Evolutionary conservation across 2,329 filamentous ascomycete genomes (phyloP).

Genomic region (Reticulascus tulasneorum): DNA sequence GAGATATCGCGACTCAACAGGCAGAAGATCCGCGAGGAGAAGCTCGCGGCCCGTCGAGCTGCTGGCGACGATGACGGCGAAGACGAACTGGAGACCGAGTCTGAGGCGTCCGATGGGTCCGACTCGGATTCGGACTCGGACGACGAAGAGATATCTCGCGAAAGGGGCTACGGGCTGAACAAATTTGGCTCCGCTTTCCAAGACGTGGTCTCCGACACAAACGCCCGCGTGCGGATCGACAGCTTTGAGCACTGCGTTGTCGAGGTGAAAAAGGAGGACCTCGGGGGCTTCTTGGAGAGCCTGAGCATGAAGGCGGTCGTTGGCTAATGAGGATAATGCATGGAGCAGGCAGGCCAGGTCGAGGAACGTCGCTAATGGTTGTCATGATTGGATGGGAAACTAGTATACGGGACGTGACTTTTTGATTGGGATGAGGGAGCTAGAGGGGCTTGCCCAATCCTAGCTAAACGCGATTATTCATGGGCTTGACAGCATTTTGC

Average conservation of each 20-base stretch:
- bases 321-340: constrained; percentile 33
- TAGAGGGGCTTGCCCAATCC: no score
- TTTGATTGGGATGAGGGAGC: no score
- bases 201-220: constrained; percentile 89
- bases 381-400: no score
- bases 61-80: constrained; percentile 43
- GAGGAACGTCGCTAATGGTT: no score
- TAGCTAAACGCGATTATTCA: no score
- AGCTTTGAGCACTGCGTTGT: constrained; percentile 97
- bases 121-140: constrained; percentile 40
- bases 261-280: constrained; percentile 94
- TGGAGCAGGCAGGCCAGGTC: neutral
- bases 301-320: constrained; percentile 88
- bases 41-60: constrained; percentile 51
- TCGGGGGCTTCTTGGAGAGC: constrained; percentile 84
- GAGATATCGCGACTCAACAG: constrained; percentile 56
- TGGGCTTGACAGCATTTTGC: no score
- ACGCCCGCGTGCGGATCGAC: constrained; percentile 83
- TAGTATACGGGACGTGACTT: no score
- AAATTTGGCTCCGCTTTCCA: constrained; percentile 94
- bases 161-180: constrained; percentile 73
- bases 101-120: constrained; percentile 29
- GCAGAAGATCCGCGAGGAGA: constrained; percentile 57
- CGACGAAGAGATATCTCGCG: constrained; percentile 50
- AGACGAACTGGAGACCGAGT: constrained; percentile 44